Percentiles rank a stretch among this genome's conserved stretches.
These are phyloP conservation scores for Platanthera zijinensis DNA, from an alignment of 106 monocot species.

Conservation along the genomic window DNA sequence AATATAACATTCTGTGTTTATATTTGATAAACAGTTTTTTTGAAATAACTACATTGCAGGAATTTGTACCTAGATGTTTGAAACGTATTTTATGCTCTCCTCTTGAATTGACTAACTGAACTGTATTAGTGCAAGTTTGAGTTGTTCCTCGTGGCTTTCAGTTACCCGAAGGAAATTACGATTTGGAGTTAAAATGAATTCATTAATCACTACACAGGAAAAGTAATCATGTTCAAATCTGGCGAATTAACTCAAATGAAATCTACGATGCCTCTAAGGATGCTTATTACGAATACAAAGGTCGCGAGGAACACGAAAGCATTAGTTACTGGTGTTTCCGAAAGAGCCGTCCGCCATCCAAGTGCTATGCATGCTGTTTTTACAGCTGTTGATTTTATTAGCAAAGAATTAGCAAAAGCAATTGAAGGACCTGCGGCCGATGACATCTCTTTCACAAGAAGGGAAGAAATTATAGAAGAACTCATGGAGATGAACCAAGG, in stretches of 20 bases:
- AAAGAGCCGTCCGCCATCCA: conserved; percentile 65
- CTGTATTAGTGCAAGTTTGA: background rate
- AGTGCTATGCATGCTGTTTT: conserved; percentile 78
- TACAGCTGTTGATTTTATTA: conserved; percentile 66
- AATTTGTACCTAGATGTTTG: background rate
- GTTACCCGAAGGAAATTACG: background rate
- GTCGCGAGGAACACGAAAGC: conserved; percentile 88
- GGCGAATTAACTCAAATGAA: conserved; percentile 56
- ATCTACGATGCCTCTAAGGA: conserved; percentile 50
- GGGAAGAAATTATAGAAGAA: conserved; percentile 70
- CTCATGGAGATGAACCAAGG: conserved; percentile 98
- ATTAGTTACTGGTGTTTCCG: conserved; percentile 67
- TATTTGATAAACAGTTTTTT: background rate
- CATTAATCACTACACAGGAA: conserved; percentile 32
- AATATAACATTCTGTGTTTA: background rate
- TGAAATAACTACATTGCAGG: background rate
- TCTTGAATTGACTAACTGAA: background rate
- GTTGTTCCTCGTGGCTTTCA: background rate
- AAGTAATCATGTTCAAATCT: conserved; percentile 60
- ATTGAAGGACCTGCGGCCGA: conserved; percentile 50
- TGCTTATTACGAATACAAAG: conserved; percentile 93
- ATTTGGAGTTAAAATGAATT: background rate
- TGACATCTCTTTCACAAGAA: conserved; percentile 48
- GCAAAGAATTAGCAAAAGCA: conserved; percentile 52
- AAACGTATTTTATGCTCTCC: background rate